Base-by-base conservation (phyloP, 768 basidiomycete genomes). In the Panus rudis region DNA sequence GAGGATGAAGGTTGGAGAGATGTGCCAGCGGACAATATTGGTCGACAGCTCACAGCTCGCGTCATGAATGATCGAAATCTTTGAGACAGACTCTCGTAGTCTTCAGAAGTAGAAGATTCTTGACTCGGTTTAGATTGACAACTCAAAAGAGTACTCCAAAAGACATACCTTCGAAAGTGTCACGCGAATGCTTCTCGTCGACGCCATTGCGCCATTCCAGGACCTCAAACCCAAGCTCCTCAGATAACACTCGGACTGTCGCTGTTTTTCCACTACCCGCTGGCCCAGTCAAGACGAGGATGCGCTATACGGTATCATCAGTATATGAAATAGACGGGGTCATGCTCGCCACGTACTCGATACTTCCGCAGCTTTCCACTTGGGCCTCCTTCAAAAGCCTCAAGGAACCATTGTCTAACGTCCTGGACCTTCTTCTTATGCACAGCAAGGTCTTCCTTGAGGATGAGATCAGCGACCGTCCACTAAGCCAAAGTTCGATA, bases 191-290 rank as follows among this genome's bases (percentile, higher is more conserved):
- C 7, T 61, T 58, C 37, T 85, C 84, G 34, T 76, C 80, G 43
- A 75, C 67, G 0, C 76, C 64, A 57, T 84, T 89, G 34, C 74
- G 68, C 90, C 92, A 97, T 57, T 99, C 94, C 19, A 91, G 56
- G 26, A 96, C 71, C 39, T 92, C 84, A 41, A 88, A 78, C 2
- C 71, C 77, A 52, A 93, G 63, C 53, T 93, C 89, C 13, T 64
- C 65, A 0, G 88, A 71, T 17, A 99, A 65, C 2, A 92, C 75
- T 21, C 78, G 76, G 2, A 98, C 52, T 0, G 90, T 90, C 0
- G 92, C 75, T 0, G 94, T 96, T 68, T 99, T 99, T 0, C 79
- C 94, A 0, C 81, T 78, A 1, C 94, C 94, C 6, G 94, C 82
- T 0, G 91, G 89, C 1, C 94, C 94, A 3, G 87, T 86, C 10